Evolutionary conservation across 2,329 filamentous ascomycete species (phyloP), one percentile per base, ranked within the genome.

Genomic region (Alternaria atra): DNA sequence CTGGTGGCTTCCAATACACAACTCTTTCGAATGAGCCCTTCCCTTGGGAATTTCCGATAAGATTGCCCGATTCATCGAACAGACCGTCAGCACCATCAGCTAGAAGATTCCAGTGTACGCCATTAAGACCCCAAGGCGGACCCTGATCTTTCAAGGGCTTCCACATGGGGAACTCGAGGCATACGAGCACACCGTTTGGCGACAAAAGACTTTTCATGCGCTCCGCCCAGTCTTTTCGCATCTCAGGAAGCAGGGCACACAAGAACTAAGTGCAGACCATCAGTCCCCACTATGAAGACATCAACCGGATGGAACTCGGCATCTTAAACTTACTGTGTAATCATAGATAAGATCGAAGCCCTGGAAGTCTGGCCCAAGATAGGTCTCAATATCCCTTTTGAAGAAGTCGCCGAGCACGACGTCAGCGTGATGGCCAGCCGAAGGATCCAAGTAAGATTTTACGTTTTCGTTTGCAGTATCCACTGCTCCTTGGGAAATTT

Each of bases 131-230:
- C 84, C 87, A 93, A 1, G 92, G 91, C n/a, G 92, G 91, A 0
- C 92, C 91, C 5, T 83, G 82, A 20, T 84, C 81, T 17, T 82
- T 83, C 27, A 89, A 84, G 42, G 86, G 82, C 75, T 93, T 94
- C 64, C 85, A 84, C 2, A 89, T 86, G 10, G 92, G 92, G 75
- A 90, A 95, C 75, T 95, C 91, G 55, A 95, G 83, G 77, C 86
- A 88, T 37, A 89, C 80, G 47, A 89, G 78, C 52, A 81, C 80
- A 3, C 85, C 85, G 3, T 75, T 77, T 10, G 82, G 80, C 27
- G 82, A 77, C 7, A 89, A 80, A 8, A 89, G 79, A 55, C 84
- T 79, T 15, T 81, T 81, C 76, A 87, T 84, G 23, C 85, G 80
- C 23, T 80, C 76, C 6, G 85, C 82, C 86, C 86, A 89, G 34